These are phyloP conservation scores for Didymella pinodella DNA, from an alignment of 2,329 filamentous ascomycete genomes.

Conservation along the genomic window DNA sequence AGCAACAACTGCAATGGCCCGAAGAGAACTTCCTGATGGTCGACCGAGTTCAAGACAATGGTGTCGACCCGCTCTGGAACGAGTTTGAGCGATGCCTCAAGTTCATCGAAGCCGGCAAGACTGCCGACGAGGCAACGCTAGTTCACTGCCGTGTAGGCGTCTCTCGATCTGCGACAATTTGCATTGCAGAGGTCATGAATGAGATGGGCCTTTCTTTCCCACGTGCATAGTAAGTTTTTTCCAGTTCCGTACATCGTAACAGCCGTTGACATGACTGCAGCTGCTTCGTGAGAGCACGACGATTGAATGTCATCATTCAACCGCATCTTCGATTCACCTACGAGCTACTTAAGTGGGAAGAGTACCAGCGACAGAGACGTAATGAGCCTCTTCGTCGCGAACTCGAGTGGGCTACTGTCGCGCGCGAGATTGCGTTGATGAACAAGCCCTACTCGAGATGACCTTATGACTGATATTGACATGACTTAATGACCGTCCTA, in stretches of 20 bases:
- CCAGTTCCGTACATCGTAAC: background rate
- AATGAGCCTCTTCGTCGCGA: slow-evolving; percentile 71
- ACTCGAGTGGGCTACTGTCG: slow-evolving; percentile 88
- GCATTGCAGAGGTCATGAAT: slow-evolving; percentile 98
- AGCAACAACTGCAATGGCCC: slow-evolving; percentile 70
- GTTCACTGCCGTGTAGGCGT: slow-evolving; percentile 98
- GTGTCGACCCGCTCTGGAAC: slow-evolving; percentile 87
- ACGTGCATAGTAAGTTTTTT: slow-evolving; percentile 74
- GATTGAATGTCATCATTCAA: slow-evolving; percentile 97
- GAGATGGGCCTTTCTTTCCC: slow-evolving; percentile 82
- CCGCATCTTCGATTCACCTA: slow-evolving; percentile 92
- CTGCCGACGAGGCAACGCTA: slow-evolving; percentile 80
- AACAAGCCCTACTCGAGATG: slow-evolving; percentile 89
- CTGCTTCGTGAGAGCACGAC: slow-evolving; percentile 90
- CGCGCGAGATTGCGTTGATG: slow-evolving; percentile 92
- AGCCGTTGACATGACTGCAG: slow-evolving; percentile 44
- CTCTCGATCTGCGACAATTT: slow-evolving; percentile 93
- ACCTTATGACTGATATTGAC: slow-evolving; percentile 26
- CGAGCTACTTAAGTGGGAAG: slow-evolving; percentile 96
- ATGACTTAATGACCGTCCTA: slow-evolving; percentile 35
- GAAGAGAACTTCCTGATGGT: slow-evolving; percentile 80
- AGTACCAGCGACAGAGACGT: slow-evolving; percentile 69
- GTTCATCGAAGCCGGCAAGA: slow-evolving; percentile 87
- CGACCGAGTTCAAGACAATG: slow-evolving; percentile 92
- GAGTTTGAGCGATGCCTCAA: slow-evolving; percentile 86